Base-by-base conservation (phyloP, 2,329 filamentous ascomycete species). In the Cyphellophora attinorum region DNA sequence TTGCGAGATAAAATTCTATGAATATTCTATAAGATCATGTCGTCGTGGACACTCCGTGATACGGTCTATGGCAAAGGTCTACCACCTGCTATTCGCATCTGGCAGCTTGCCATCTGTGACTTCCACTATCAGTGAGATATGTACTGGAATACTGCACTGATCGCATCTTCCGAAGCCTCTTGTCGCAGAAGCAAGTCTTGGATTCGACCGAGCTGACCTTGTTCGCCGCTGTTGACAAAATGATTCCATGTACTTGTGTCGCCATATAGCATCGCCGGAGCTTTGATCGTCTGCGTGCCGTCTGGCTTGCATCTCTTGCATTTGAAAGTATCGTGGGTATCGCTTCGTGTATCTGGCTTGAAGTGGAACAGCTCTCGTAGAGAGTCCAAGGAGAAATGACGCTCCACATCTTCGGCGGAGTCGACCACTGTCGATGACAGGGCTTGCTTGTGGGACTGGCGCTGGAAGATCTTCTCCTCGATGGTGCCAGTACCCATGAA, bases 191-290 rank as follows among this genome's bases (percentile, higher is more conserved):
- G 55, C 54, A 95, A 60, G 64, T 98, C 91, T 58, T 98, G 89
- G 39, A 98, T 98, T 40, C 74, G 72, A 44, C 76, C 73, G 53
- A 98, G 60, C 1, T 76, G 79, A 0, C 76, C 75, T 5, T 65
- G 62, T 45, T 72, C 72, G 3, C 74, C 75, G 42, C 79, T 74
- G 50, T 94, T 95, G 28, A 81, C 74, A 61, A 95, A 93, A 59
- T 98, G 91, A 53, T 98, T 98, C 91, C 91, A 98, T n/a, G 85
- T 89, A 60, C 86, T 96, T 14, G 91, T 96, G 53, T 98, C 91
- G 34, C 91, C 91, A 53, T 98, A 98, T 40, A 98, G 64, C 80
- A 96, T 89, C 1, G 91, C 91, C 3, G 83, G 83, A 2, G 89
- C 85, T 58, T 95, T 96, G 53, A 95, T 74, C 44, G 74, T 75